Evolutionary conservation across 2,329 filamentous ascomycete genomes (phyloP), one percentile per base, ranked within the genome.

Genomic region (Neopestalotiopsis sp.): DNA sequence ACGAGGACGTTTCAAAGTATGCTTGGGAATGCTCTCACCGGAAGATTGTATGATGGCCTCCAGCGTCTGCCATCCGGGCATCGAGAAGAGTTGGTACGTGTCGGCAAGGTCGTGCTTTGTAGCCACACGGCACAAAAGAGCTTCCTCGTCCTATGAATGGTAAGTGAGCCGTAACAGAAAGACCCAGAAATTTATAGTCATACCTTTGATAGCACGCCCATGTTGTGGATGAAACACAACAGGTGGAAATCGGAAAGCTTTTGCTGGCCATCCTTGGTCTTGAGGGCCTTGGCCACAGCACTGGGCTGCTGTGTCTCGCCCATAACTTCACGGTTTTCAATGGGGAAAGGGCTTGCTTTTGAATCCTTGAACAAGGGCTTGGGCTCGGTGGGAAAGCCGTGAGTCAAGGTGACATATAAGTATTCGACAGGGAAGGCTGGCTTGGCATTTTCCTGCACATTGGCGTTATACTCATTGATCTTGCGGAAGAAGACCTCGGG

Each of bases 391-490:
- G 96, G 96, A 83, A 99, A 98, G 69, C 96, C 96, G 78, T 99
- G 95, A 0, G 96, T 99, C 71, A 99, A 87, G 9, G 96, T 98
- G 70, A 98, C 94, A 68, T 98, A 91, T 42, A 99, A 88, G 79
- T 98, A 99, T 79, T 99, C 96, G 63, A 98, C 95, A 0, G 96
- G 96, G 79, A 99, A 99, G 60, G 93, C 91, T 0, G 96, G 96
- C 78, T 98, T 98, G 30, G 96, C 96, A 75, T 97, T 98, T 80
- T 98, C 94, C 79, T 98, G 96, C 7, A 98, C 96, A 74, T 95
- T 97, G 72, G 92, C 94, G 42, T 95, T 95, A 78, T 99, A 97
- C 79, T 99, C 95, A 80, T 99, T 99, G 81, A 97, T 94, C 74
- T 90, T 91, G 71, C 95, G 90, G 83, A 97, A 99, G 82, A 98